Evolutionary conservation across 345 rosid species (phyloP).

Genomic region (Sisymbrium altissimum): DNA sequence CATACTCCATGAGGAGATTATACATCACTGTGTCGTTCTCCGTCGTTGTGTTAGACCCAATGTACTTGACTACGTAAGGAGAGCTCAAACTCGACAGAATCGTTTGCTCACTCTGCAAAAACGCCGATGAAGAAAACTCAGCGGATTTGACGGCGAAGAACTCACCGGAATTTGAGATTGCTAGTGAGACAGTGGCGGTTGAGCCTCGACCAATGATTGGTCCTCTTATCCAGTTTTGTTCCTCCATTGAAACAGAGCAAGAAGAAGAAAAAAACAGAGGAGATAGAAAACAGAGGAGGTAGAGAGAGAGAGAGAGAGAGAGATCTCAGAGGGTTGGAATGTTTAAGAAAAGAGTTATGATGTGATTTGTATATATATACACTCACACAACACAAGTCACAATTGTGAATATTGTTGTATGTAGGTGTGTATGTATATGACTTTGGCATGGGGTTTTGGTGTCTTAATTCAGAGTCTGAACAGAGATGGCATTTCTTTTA

Average conservation of each 20-base stretch:
- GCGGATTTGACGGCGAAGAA: slow-evolving; percentile 66
- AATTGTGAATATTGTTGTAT: neutral
- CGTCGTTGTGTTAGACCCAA: slow-evolving; percentile 41
- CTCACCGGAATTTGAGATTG: slow-evolving; percentile 49
- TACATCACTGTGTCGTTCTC: slow-evolving; percentile 38
- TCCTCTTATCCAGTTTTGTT: slow-evolving; percentile 75
- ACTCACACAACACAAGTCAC: neutral
- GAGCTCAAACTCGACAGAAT: slow-evolving; percentile 56
- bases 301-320: slow-evolving; percentile 6
- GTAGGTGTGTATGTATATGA: slow-evolving; percentile 16
- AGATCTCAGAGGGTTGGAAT: slow-evolving; percentile 17
- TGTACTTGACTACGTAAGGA: slow-evolving; percentile 61
- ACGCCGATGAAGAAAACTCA: slow-evolving; percentile 48
- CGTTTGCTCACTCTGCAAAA: slow-evolving; percentile 50
- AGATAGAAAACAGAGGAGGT: slow-evolving; percentile 8
- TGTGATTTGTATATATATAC: slow-evolving; percentile 26
- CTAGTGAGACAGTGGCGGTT: slow-evolving; percentile 75
- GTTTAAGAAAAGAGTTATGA: slow-evolving; percentile 24
- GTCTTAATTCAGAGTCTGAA: slow-evolving; percentile 32
- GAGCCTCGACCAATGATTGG: slow-evolving; percentile 80
- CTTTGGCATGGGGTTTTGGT: slow-evolving; percentile 37
- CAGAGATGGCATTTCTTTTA: slow-evolving; percentile 21
- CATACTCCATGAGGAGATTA: slow-evolving; percentile 69
- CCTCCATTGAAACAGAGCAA: slow-evolving; percentile 27
- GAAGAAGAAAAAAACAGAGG: slow-evolving; percentile 8